Base-by-base conservation (phyloP, 441 rosid genomes). In the Macaranga tanarius region DNA sequence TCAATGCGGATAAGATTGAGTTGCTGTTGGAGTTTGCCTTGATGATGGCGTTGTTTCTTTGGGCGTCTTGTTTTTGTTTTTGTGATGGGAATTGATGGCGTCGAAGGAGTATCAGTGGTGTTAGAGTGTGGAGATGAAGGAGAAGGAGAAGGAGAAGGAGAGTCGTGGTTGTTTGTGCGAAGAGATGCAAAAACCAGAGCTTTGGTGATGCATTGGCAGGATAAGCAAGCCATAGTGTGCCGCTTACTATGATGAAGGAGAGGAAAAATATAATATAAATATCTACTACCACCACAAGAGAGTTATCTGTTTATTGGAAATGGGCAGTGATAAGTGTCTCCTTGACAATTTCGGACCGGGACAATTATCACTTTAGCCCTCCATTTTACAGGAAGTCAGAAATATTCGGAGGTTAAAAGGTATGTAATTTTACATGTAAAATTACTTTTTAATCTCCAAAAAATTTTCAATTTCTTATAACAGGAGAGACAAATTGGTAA, bases 1-100 rank as follows among this genome's bases (percentile, higher is more conserved):
- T 93, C 97, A 10, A 91, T 81, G 68, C 80, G 85, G 78, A 85
- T 73, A 56, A 88, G 67, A 10, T 85, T 73, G 23, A 85, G 85
- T 70, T 83, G 78, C 44, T 65, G 80, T 45, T 80, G 60, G 47
- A 78, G 80, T 47, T 56, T 65, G 65, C 62, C 6, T 13, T 48
- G 20, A 5, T n/a, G 52, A 1, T 13, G 48, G 9, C 25, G 42
- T 26, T 17, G 44, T 20, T 78, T 28, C 69, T 62, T 47, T 69
- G 57, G 38, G 34, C 1, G 15, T 15, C 19, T 45, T n/a, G 42
- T 8, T 10, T 50, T 73, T 8, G 60, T 51, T 65, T 69, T 70
- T 7, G 70, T 38, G 67, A 52, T 72, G 5, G 65, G 74, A 20
- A 58, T 42, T 15, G 61, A 68, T 16, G 75, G 56, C 58, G 44